Evolutionary conservation across 768 basidiomycete species (phyloP).

Genomic region (Serendipita sp.): DNA sequence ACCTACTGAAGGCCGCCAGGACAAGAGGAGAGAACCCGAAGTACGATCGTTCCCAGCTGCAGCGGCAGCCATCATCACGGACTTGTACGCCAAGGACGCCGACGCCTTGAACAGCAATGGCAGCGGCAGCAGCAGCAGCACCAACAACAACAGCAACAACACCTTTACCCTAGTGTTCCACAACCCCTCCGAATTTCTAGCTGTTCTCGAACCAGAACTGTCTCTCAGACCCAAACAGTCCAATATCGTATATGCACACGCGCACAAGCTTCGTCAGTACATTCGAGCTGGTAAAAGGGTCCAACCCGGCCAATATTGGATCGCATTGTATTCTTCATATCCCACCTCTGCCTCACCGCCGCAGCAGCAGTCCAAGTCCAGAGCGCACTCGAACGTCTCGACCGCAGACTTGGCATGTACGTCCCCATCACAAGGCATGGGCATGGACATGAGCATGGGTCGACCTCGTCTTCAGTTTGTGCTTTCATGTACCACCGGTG

Average conservation of each 20-base stretch:
- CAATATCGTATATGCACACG: conserved; percentile 2
- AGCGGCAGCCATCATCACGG: no score
- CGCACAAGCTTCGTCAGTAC: neutral
- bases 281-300: neutral
- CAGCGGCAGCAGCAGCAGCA: no score
- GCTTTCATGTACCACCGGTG: neutral
- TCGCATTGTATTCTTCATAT: neutral
- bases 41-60: no score
- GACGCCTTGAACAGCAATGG: no score
- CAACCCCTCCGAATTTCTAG: neutral
- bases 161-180: neutral
- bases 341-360: no score
- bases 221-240: neutral
- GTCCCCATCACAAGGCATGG: neutral
- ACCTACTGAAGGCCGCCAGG: no score
- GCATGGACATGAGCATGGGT: neutral
- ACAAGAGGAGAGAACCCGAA: no score
- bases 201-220: neutral
- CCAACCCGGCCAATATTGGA: neutral
- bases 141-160: no score
- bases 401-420: neutral
- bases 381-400: no score
- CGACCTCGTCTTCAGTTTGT: neutral
- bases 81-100: no score
- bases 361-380: neutral